Percentiles rank a stretch among this genome's conserved stretches.
Evolutionary conservation across 352 stramenopile species (phyloP).

Genomic region (Sclerospora graminicola): DNA sequence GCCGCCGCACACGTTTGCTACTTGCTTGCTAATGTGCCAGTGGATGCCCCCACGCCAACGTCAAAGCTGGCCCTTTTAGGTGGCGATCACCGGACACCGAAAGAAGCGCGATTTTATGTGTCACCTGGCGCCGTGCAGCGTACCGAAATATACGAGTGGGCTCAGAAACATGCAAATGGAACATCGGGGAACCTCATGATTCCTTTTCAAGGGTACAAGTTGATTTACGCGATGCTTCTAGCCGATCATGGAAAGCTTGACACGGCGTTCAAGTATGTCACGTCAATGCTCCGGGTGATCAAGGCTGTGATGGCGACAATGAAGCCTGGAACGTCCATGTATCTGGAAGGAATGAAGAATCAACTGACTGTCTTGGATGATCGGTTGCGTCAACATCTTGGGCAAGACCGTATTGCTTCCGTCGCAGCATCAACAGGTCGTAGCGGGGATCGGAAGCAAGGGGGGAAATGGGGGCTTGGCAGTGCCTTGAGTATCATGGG

Average conservation of each 20-base stretch:
- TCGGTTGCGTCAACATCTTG: slow-evolving; percentile 74
- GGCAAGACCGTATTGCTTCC: slow-evolving; percentile 59
- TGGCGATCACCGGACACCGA: slow-evolving; percentile 55
- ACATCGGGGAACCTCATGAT: slow-evolving; percentile 48
- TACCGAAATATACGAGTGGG: slow-evolving; percentile 82
- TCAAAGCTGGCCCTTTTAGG: slow-evolving; percentile 78
- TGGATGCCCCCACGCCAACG: slow-evolving; percentile 66
- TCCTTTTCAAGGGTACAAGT: slow-evolving; percentile 84
- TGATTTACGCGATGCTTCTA: slow-evolving; percentile 82
- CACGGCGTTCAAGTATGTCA: slow-evolving; percentile 81
- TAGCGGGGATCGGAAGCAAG: slow-evolving; percentile 33
- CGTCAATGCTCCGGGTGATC: slow-evolving; percentile 73
- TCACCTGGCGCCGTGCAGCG: slow-evolving; percentile 64
- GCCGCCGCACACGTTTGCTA: slow-evolving; percentile 77
- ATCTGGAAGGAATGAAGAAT: slow-evolving; percentile 83
- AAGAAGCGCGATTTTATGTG: slow-evolving; percentile 76
- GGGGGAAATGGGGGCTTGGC: slow-evolving; percentile 69
- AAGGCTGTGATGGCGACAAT: slow-evolving; percentile 61
- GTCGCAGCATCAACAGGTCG: slow-evolving; percentile 35
- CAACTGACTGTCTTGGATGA: slow-evolving; percentile 81
- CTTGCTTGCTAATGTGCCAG: slow-evolving; percentile 49
- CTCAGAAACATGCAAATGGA: slow-evolving; percentile 51
- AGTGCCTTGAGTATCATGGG: slow-evolving; percentile 80
- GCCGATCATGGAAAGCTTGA: slow-evolving; percentile 78
- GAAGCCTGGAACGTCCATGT: slow-evolving; percentile 78